Evolutionary conservation across 2,329 filamentous ascomycete genomes (phyloP).

Genomic region (Lachnellula hyalina): DNA sequence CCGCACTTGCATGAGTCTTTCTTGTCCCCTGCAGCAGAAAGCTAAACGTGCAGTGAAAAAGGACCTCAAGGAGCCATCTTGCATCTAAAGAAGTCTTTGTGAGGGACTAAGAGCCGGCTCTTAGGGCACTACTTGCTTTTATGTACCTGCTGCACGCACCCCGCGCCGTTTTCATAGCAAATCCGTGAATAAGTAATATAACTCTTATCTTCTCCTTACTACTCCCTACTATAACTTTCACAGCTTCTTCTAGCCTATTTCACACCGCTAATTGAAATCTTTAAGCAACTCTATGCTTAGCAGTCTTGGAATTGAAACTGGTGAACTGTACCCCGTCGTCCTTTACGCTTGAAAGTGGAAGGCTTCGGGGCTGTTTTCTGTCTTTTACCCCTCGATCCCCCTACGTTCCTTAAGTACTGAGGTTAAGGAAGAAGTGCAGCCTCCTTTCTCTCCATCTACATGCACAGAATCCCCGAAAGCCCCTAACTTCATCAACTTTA

Average conservation of each 20-base stretch:
- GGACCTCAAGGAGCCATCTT: slow-evolving; percentile 2
- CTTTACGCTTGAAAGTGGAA: background rate
- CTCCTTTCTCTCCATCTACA: background rate
- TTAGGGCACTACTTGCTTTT: background rate
- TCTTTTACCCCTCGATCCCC: background rate
- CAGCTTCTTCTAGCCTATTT: slow-evolving; percentile 9
- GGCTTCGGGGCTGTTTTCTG: background rate
- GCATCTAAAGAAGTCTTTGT: slow-evolving; percentile 21
- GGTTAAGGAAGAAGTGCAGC: background rate
- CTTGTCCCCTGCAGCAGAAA: slow-evolving; percentile 8
- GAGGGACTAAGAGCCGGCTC: slow-evolving; percentile 2
- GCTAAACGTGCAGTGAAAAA: slow-evolving; percentile 1
- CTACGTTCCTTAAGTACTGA: background rate
- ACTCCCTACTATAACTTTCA: slow-evolving; percentile 17
- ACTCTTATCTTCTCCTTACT: slow-evolving; percentile 13
- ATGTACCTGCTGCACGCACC: slow-evolving; percentile 15
- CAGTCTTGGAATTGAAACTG: slow-evolving; percentile 1
- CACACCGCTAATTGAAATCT: slow-evolving; percentile 19
- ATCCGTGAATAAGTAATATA: slow-evolving; percentile 13
- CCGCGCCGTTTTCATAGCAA: slow-evolving; percentile 15
- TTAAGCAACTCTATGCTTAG: background rate
- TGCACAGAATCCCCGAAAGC: background rate
- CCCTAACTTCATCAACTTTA: background rate
- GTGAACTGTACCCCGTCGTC: background rate
- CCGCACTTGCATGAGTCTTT: slow-evolving; percentile 7